Evolutionary conservation across 2,329 filamentous ascomycete species (phyloP), one percentile per base, ranked within the genome.

Genomic region (Epichloe typhina): DNA sequence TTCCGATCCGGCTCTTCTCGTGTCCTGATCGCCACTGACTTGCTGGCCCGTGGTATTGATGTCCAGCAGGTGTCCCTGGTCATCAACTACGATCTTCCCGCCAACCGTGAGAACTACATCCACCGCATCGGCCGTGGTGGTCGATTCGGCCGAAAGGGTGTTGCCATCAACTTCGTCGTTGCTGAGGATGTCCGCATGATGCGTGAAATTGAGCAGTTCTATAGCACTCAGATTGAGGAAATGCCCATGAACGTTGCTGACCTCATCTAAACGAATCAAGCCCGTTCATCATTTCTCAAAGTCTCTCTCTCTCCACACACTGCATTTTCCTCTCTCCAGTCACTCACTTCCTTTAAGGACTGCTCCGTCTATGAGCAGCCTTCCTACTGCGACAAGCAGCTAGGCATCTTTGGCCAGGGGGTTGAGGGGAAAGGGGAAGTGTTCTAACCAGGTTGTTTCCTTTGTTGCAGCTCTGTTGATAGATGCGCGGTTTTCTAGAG

Each of bases 21-120:
- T 85, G 93, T 98, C 61, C 80, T 98, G 66, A 98, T 98, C 67
- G 89, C 93, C 72, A 98, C 93, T 59, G 93, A 98, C 69, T 82
- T 98, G 58, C 80, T 96, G 70, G 93, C 93, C 69, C 91, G 93
- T 86, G 93, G 93, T 84, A 98, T 98, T 74, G 93, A 98, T 73
- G 93, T 98, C 66, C 93, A 98, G 80, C 93, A 98, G 77, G 93
- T 98, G 56, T 96, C 91, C 54, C 80, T 98, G 69, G 93, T 98
- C 76, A 98, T 98, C 82, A 98, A 98, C 84, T 98, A 98, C 76
- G 93, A 98, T 71, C 79, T 98, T 52, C 93, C 93, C 61, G 88
- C 89, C 73, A 97, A 97, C 82, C 89, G 91, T 66, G 93, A 98
- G 79, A 98, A 97, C 83, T 98, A 98, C 83, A 98, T 98, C 68